Conservation (phyloP, 2,329 filamentous ascomycete species). For the Fusarium anguioides region DNA sequence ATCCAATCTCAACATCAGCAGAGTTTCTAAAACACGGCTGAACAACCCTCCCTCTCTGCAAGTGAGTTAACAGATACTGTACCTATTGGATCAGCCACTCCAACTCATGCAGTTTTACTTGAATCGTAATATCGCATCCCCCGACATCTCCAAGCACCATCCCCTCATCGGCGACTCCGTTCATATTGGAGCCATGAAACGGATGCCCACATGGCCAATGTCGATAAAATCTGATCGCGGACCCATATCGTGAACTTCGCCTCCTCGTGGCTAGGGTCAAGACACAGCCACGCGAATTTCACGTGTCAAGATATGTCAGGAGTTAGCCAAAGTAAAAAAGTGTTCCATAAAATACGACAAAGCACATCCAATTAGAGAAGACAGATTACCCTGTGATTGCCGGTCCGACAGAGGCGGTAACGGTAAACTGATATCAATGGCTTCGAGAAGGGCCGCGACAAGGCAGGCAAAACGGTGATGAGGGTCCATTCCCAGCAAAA, state of each 20-base stretch:
- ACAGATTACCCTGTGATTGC: not conserved
- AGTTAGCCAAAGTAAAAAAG: not conserved
- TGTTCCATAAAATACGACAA: not conserved
- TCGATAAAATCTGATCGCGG: not conserved
- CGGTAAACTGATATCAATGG: not conserved
- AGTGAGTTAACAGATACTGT: no score
- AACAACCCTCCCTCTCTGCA: conserved; percentile 9
- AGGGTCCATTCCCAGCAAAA: conserved; percentile 4
- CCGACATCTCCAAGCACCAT: not conserved
- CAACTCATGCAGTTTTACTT: conserved; percentile 11
- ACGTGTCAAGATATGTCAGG: conserved; percentile 18
- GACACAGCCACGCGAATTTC: conserved; percentile 34
- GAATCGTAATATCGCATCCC: conserved; percentile 9
- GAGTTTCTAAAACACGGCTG: conserved; percentile 9
- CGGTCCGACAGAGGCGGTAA: conserved; percentile 28
- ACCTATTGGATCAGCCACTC: conserved; percentile 1
- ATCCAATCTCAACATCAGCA: conserved; percentile 1
- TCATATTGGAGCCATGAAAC: not conserved
- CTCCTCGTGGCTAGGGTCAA: conserved; percentile 24
- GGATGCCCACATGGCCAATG: conserved; percentile 24
- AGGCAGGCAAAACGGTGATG: conserved; percentile 4
- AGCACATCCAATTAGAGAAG: conserved; percentile 15
- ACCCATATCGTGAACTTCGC: conserved; percentile 8
- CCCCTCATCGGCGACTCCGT: conserved; percentile 24
- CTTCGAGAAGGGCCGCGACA: conserved; percentile 14